A percentile compares a stretch with the other conserved stretches of the same genome.
Conservation (phyloP, 352 stramenopile species). For the Pythium brassicae region DNA sequence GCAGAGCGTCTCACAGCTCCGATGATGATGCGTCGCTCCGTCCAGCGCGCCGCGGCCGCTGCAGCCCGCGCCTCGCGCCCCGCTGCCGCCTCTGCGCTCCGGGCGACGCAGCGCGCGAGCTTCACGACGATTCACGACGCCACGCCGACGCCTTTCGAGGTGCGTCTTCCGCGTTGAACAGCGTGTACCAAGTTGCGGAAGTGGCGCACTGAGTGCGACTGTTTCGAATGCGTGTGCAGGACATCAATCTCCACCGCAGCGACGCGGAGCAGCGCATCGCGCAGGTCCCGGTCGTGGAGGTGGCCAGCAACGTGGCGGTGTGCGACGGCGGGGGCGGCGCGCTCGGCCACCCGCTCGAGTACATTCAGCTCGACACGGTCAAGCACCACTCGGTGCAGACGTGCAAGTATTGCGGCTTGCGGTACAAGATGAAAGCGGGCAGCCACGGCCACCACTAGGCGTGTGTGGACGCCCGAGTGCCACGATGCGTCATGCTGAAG, state of each 20-base stretch:
- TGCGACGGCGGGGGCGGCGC: slow-evolving; percentile 95
- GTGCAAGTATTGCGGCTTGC: slow-evolving; percentile 93
- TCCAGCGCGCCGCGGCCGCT: slow-evolving; percentile 20
- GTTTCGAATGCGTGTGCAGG: slow-evolving; percentile 25
- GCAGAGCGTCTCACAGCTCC: slow-evolving; percentile 1
- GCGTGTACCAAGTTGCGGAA: no score
- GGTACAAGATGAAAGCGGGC: slow-evolving; percentile 84
- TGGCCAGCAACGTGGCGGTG: slow-evolving; percentile 89
- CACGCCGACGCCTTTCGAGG: slow-evolving; percentile 52
- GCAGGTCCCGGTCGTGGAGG: slow-evolving; percentile 87
- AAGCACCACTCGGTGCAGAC: slow-evolving; percentile 62
- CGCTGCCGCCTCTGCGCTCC: slow-evolving; percentile 10
- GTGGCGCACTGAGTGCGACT: not conserved
- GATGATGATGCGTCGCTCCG: slow-evolving; percentile 18
- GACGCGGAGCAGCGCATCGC: slow-evolving; percentile 88
- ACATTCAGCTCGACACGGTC: slow-evolving; percentile 90
- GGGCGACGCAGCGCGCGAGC: slow-evolving; percentile 27
- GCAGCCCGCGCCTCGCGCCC: slow-evolving; percentile 6
- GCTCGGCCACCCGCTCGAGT: slow-evolving; percentile 96
- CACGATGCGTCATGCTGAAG: no score
- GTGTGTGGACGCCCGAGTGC: not conserved
- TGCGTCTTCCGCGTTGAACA: slow-evolving; percentile 7
- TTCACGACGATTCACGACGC: slow-evolving; percentile 73
- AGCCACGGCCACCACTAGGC: slow-evolving; percentile 60
- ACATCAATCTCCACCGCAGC: slow-evolving; percentile 83